phyloP scores from a whole-genome alignment of 768 basidiomycete genomes.

The Tulasnella calospora region DNA sequence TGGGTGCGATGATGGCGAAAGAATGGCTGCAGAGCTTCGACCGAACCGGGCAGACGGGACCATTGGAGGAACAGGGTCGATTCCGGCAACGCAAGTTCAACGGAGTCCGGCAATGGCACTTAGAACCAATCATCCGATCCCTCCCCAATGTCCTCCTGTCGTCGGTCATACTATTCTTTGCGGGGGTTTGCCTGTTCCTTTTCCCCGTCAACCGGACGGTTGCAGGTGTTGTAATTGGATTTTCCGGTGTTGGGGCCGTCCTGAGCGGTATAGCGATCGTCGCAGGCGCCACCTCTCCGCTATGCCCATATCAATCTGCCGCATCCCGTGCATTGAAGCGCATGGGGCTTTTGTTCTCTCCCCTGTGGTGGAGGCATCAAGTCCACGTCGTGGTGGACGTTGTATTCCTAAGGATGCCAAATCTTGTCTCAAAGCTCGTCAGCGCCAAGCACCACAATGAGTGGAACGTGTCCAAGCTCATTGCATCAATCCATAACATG shows the following conservation, averaged over 20 bases:
- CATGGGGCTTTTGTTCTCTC: neutral
- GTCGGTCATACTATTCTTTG: conserved; percentile 2
- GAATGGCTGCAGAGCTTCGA: conserved; percentile 10
- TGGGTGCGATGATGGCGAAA: conserved; percentile 1
- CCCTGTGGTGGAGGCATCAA: neutral
- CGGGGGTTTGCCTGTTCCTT: neutral
- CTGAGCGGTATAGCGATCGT: neutral
- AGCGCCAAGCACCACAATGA: no score
- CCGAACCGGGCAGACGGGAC: neutral
- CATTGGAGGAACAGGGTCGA: neutral
- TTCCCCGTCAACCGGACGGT: neutral
- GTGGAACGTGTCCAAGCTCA: no score
- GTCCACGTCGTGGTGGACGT: neutral
- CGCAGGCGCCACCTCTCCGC: neutral
- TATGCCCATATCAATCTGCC: conserved; percentile 2
- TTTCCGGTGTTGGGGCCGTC: neutral
- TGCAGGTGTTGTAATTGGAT: neutral
- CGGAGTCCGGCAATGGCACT: neutral
- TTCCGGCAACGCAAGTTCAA: conserved; percentile 8
- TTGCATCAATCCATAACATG: no score
- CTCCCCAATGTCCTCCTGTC: neutral
- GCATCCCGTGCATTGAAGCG: neutral
- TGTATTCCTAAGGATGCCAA: neutral
- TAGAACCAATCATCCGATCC: neutral
- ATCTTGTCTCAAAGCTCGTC: no score